A percentile compares a stretch with the other conserved stretches of the same genome.
These are phyloP conservation scores for Pyracantha coccinea DNA, from an alignment of 331 rosid species.

Conservation along the genomic window DNA sequence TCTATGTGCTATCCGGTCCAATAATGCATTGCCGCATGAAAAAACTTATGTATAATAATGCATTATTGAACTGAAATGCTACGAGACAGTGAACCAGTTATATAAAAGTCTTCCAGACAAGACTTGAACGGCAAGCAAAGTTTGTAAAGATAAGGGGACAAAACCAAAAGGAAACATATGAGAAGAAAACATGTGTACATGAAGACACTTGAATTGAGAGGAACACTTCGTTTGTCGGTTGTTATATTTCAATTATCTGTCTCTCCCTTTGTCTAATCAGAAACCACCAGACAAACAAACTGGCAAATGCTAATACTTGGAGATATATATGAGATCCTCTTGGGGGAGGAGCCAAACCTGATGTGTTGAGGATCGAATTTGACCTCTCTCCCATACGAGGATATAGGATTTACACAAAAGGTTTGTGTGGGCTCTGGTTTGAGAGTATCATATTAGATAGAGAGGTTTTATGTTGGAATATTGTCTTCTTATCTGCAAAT, in stretches of 20 bases:
- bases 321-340: not conserved
- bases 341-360: not conserved
- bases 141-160: not conserved
- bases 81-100: too few species aligned
- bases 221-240: constrained; percentile 13
- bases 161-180: not conserved
- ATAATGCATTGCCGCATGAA: too few species aligned
- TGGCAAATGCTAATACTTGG: not conserved
- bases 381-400: not conserved
- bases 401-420: too few species aligned
- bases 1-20: too few species aligned
- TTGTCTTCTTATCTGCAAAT: too few species aligned
- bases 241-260: not conserved
- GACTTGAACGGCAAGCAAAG: constrained; percentile 4
- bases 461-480: too few species aligned
- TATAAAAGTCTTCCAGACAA: not conserved
- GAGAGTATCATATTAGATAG: too few species aligned
- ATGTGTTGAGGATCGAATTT: not conserved
- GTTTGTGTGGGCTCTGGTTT: too few species aligned
- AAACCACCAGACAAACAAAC: not conserved
- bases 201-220: not conserved
- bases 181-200: not conserved
- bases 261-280: not conserved
- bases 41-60: too few species aligned
- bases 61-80: too few species aligned